These are phyloP conservation scores for Podochytrium sp. DNA, from an alignment of 192 early-diverging fungal genomes.

Conservation along the genomic window DNA sequence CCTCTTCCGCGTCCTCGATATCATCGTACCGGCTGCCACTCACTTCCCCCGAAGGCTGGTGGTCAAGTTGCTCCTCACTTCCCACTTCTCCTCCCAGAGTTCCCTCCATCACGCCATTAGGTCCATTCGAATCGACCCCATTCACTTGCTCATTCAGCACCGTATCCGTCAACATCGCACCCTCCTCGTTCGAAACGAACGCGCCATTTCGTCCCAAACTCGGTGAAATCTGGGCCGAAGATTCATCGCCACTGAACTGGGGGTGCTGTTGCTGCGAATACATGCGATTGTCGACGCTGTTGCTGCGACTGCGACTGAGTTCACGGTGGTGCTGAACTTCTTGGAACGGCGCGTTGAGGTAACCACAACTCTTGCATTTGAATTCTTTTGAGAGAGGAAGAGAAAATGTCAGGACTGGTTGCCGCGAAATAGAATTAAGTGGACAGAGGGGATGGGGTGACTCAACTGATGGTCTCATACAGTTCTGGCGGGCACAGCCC, in stretches of 20 bases:
- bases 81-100: background rate
- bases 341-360: background rate
- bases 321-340: background rate
- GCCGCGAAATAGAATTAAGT: background rate
- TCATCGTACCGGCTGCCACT: background rate
- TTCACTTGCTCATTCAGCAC: background rate
- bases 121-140: background rate
- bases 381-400: conserved; percentile 9
- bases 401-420: too few species aligned
- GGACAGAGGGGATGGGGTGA: background rate
- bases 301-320: conserved; percentile 1
- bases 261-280: background rate
- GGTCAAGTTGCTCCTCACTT: background rate
- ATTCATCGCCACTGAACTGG: background rate
- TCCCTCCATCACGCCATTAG: background rate
- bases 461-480: conserved; percentile 33
- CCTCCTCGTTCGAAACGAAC: background rate
- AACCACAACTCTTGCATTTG: conserved; percentile 12
- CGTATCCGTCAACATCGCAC: background rate
- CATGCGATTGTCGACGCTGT: background rate
- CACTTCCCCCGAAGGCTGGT: background rate
- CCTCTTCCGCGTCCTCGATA: background rate
- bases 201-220: background rate
- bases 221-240: background rate
- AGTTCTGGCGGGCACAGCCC: conserved; percentile 86